A percentile compares a stretch with the other conserved stretches of the same genome.
These are phyloP conservation scores for Suillus sp. DNA, from an alignment of 768 basidiomycete genomes.

Conservation along the genomic window DNA sequence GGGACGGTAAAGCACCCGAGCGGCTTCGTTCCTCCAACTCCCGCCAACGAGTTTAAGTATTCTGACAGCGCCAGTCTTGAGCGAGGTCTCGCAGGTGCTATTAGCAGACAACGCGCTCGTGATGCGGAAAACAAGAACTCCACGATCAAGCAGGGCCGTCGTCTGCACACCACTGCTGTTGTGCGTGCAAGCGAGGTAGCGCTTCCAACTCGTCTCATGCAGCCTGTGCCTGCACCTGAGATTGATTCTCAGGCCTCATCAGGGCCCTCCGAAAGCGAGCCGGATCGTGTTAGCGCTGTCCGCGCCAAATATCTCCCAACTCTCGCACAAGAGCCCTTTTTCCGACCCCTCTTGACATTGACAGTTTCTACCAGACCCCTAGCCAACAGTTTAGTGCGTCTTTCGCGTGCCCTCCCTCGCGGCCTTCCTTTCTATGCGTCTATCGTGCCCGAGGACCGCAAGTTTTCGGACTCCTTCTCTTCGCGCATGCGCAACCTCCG, in stretches of 20 bases:
- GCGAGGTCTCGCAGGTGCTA: slow-evolving; percentile 24
- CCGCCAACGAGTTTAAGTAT: slow-evolving; percentile 38
- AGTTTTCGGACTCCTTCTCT: slow-evolving; percentile 33
- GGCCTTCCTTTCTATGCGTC: slow-evolving; percentile 41
- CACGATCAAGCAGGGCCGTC: slow-evolving; percentile 17
- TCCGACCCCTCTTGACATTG: slow-evolving; percentile 43
- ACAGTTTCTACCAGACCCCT: slow-evolving; percentile 46
- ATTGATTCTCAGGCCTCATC: background rate
- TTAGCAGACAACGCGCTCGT: slow-evolving; percentile 13
- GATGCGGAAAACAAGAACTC: slow-evolving; percentile 17
- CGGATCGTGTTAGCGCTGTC: slow-evolving; percentile 4
- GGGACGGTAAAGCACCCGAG: slow-evolving; percentile 43
- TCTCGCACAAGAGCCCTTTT: slow-evolving; percentile 36
- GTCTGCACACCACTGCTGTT: slow-evolving; percentile 24
- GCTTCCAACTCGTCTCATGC: background rate
- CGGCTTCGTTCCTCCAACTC: slow-evolving; percentile 47
- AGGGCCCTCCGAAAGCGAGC: background rate
- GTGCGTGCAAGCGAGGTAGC: slow-evolving; percentile 10
- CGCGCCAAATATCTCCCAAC: slow-evolving; percentile 35
- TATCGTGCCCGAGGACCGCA: slow-evolving; percentile 36
- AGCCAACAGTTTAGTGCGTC: slow-evolving; percentile 36
- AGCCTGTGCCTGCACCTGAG: slow-evolving; percentile 1
- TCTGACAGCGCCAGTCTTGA: slow-evolving; percentile 13
- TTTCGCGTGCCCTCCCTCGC: slow-evolving; percentile 32
- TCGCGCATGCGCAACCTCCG: slow-evolving; percentile 39